Percentiles rank a stretch among this genome's conserved stretches.
Evolutionary conservation across 345 rosid genomes (phyloP).

Genomic region (Zanthoxylum bungeanum): DNA sequence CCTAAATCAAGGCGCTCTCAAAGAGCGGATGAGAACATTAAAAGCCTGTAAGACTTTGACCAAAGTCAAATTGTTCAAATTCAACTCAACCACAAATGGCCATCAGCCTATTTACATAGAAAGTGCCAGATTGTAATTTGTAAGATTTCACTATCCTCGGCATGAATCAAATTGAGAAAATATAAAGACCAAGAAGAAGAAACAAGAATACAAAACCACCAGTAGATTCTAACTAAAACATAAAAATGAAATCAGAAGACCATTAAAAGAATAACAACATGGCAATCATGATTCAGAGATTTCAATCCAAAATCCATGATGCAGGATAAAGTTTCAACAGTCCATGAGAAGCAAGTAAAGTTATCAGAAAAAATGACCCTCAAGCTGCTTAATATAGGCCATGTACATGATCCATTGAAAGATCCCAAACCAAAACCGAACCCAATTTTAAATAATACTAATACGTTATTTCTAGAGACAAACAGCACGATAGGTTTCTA

Average conservation of each 20-base stretch:
- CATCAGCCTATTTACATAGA: neutral
- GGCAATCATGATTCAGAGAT: neutral
- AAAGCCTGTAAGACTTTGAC: neutral
- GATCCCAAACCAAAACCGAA: neutral
- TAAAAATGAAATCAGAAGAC: neutral
- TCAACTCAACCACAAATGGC: neutral
- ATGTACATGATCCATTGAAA: neutral
- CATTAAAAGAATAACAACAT: neutral
- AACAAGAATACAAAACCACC: neutral
- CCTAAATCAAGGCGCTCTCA: neutral
- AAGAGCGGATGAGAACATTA: neutral
- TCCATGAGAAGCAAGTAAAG: neutral
- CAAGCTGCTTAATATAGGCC: constrained; percentile 1
- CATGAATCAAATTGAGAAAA: neutral
- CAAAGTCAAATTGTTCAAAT: neutral
- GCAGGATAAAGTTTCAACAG: neutral
- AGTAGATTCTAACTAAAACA: neutral
- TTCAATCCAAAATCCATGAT: neutral
- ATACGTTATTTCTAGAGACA: neutral
- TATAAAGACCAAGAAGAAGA: neutral
- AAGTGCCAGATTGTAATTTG: neutral
- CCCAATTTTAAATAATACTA: neutral
- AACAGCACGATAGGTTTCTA: neutral
- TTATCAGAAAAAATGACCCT: neutral
- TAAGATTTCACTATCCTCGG: neutral